These are phyloP conservation scores for Tetrapisispora namnaoensis DNA, from an alignment of 805 yeast genomes.

Conservation along the genomic window DNA sequence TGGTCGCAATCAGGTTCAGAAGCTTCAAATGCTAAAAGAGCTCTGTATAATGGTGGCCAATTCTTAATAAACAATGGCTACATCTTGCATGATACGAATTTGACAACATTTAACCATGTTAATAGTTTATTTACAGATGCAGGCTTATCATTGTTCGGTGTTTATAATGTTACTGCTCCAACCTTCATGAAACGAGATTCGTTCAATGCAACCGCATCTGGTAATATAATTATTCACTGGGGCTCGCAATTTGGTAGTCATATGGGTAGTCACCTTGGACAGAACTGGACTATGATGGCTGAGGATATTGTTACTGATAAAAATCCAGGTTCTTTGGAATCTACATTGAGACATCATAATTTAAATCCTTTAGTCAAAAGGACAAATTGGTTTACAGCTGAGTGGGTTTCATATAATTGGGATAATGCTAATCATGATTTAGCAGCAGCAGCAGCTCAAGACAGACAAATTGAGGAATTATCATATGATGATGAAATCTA, in stretches of 20 bases:
- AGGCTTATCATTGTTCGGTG: neutral
- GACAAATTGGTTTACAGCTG: neutral
- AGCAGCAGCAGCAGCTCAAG: constrained; percentile 1
- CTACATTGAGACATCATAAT: neutral
- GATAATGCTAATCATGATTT: constrained; percentile 2
- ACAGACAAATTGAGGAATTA: constrained; percentile 1
- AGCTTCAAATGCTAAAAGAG: too few species aligned
- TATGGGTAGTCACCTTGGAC: neutral
- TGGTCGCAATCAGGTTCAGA: too few species aligned
- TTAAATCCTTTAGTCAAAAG: neutral
- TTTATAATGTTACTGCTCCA: neutral
- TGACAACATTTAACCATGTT: too few species aligned
- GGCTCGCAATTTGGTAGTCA: neutral
- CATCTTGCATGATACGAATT: neutral
- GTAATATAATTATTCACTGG: neutral
- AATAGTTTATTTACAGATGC: neutral
- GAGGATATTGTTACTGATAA: neutral
- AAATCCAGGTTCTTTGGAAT: neutral
- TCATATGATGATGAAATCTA: neutral
- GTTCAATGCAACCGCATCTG: neutral
- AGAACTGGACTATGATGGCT: neutral
- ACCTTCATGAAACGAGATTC: neutral
- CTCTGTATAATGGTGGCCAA: too few species aligned
- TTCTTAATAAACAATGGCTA: neutral
- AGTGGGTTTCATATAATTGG: constrained; percentile 3